phyloP scores from a whole-genome alignment of 164 flowering plant genomes.

The Santalum album region DNA sequence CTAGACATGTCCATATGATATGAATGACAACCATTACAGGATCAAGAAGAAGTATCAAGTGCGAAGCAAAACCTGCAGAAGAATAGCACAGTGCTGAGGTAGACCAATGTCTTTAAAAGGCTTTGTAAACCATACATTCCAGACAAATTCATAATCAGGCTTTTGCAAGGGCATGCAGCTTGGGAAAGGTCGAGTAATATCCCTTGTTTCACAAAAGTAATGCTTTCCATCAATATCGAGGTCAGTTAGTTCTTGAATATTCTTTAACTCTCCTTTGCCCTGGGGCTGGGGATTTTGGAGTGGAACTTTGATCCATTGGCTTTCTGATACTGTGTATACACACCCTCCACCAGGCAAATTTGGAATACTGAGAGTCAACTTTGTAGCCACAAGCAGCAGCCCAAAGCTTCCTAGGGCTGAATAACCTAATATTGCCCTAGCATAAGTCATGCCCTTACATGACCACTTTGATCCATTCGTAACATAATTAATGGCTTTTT shows the following conservation, averaged over 20 bases:
- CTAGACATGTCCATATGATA: no score
- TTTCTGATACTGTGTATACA: conserved; percentile 74
- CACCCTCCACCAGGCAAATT: conserved; percentile 90
- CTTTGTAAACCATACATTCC: conserved; percentile 86
- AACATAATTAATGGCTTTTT: conserved; percentile 58
- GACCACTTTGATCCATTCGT: conserved; percentile 74
- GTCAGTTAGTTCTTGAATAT: conserved; percentile 72
- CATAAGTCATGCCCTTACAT: conserved; percentile 48
- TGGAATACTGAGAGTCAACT: conserved; percentile 53
- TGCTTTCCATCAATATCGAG: conserved; percentile 96
- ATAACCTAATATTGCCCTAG: conserved; percentile 80
- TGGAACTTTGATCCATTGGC: conserved; percentile 78
- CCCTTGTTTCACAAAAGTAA: conserved; percentile 91
- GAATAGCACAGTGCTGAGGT: conserved; percentile 74
- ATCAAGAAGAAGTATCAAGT: conserved; percentile 10
- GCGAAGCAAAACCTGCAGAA: conserved; percentile 74
- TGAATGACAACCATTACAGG: no score
- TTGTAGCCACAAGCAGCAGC: conserved; percentile 84
- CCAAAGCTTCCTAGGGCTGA: conserved; percentile 74
- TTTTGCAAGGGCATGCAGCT: conserved; percentile 62
- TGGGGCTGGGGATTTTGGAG: conserved; percentile 78
- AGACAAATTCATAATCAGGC: conserved; percentile 94
- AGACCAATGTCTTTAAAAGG: conserved; percentile 79
- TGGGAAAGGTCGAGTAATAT: conserved; percentile 89
- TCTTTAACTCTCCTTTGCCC: conserved; percentile 84